Conservation (phyloP, 495 filamentous ascomycete genomes). For the Bombardia bombarda region DNA sequence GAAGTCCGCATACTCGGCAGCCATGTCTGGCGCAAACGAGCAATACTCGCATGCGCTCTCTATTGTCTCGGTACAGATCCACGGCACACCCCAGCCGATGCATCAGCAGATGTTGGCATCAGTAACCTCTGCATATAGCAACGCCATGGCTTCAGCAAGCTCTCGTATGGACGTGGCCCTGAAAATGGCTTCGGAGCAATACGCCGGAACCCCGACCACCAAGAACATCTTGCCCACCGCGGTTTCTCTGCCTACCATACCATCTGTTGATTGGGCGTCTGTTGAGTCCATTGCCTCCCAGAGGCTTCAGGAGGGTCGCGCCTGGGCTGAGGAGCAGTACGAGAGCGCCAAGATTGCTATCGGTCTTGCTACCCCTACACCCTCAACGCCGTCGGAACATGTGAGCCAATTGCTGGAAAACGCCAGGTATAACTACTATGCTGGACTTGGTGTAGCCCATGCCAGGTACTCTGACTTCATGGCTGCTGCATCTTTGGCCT, state of each 20-base stretch:
- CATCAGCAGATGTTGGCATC: constrained; percentile 58
- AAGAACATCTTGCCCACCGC: constrained; percentile 22
- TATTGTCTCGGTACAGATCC: constrained; percentile 55
- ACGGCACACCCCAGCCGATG: constrained; percentile 55
- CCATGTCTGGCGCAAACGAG: constrained; percentile 50
- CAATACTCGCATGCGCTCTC: constrained; percentile 61
- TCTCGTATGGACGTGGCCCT: constrained; percentile 45
- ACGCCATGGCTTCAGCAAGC: constrained; percentile 53
- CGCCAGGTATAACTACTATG: constrained; percentile 66
- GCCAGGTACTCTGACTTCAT: constrained; percentile 69
- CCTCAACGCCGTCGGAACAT: constrained; percentile 36
- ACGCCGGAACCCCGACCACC: constrained; percentile 39
- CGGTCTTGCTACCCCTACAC: constrained; percentile 42
- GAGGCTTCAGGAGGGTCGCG: constrained; percentile 54
- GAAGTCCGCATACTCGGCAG: constrained; percentile 50
- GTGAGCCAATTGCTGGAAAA: constrained; percentile 49
- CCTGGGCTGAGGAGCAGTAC: constrained; percentile 57
- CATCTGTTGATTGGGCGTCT: constrained; percentile 30
- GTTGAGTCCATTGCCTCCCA: constrained; percentile 54
- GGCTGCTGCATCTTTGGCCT: constrained; percentile 54
- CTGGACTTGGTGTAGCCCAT: constrained; percentile 67
- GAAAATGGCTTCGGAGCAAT: constrained; percentile 33
- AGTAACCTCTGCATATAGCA: constrained; percentile 60
- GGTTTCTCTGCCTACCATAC: constrained; percentile 12
- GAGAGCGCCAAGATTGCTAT: constrained; percentile 50